A percentile compares a stretch with the other conserved stretches of the same genome.
Conservation (phyloP, 2,329 filamentous ascomycete species). For the Sporothrix protearum region DNA sequence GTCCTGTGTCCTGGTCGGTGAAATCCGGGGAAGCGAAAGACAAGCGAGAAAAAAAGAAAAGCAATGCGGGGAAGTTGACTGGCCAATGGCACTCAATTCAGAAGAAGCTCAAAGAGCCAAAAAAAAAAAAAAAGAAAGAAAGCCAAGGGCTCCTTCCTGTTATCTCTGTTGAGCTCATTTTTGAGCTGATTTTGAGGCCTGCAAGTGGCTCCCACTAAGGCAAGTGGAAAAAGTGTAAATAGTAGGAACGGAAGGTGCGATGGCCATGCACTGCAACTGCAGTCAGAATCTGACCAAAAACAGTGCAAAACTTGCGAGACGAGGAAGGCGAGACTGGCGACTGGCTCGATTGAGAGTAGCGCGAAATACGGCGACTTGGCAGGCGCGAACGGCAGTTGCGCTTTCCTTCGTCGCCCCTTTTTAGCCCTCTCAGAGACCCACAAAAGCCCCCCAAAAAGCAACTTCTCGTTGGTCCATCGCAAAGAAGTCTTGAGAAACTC, state of each 20-base stretch:
- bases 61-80: constrained; percentile 9
- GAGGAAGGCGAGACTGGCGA: neutral
- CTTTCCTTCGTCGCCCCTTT: neutral
- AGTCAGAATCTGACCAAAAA: neutral
- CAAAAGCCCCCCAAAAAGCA: neutral
- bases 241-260: constrained; percentile 5
- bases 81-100: neutral
- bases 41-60: neutral
- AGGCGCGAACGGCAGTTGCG: neutral
- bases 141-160: neutral
- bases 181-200: neutral
- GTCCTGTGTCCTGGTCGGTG: neutral
- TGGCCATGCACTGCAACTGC: neutral
- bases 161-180: too few relatives aligned
- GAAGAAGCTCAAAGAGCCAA: neutral
- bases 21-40: neutral
- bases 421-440: neutral
- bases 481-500: neutral
- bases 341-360: neutral
- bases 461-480: neutral
- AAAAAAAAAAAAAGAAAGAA: neutral
- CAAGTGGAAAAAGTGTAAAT: neutral
- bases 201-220: neutral
- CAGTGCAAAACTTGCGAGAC: neutral
- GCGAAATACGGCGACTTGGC: neutral